Evolutionary conservation across 495 filamentous ascomycete species (phyloP), one percentile per base, ranked within the genome.

Genomic region (Penicillium macrosclerotiorum): DNA sequence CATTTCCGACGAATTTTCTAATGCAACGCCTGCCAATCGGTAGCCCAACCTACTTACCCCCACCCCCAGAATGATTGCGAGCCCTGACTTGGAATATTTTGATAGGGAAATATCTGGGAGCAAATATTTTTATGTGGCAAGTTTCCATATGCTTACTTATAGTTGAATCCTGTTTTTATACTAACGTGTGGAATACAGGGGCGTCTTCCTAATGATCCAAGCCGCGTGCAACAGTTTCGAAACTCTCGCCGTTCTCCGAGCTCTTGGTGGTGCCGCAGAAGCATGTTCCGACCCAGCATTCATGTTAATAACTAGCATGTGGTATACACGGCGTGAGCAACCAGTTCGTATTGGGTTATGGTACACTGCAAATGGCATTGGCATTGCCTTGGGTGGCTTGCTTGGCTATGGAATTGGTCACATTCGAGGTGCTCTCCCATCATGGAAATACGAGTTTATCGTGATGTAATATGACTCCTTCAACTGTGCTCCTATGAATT

Each of bases 331-430:
- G 14, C 64, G 69, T 12, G 74, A 84, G 36, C 81, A 83, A 40
- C 78, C 81, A 1, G 60, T 82, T 4, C 73, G 81, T 12, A 77
- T 82, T 32, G 79, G 77, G 4, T 45, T 78, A 2, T 83, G 78
- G 78, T 83, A 82, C 51, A 77, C 77, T 3, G 76, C 75, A 11
- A 81, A 81, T 42, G 79, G 80, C 0, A 46, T 81, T 9, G 80
- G 79, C 3, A 80, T 82, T 43, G 77, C 79, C 6, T 64, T 77
- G 1, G 79, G 79, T 23, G 81, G 80, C 0, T 60, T 84, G 2
- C 54, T 84, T 0, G 78, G 80, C 0, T 84, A 83, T 51, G 81
- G 72, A 0, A 80, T 81, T 32, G 77, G 79, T 1, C 69, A 78
- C 32, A 75, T 81, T 40, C 64, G 59, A 32, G 78, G 78, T 35